Conservation (phyloP, 2,329 filamentous ascomycete genomes). For the Monilinia fructicola region DNA sequence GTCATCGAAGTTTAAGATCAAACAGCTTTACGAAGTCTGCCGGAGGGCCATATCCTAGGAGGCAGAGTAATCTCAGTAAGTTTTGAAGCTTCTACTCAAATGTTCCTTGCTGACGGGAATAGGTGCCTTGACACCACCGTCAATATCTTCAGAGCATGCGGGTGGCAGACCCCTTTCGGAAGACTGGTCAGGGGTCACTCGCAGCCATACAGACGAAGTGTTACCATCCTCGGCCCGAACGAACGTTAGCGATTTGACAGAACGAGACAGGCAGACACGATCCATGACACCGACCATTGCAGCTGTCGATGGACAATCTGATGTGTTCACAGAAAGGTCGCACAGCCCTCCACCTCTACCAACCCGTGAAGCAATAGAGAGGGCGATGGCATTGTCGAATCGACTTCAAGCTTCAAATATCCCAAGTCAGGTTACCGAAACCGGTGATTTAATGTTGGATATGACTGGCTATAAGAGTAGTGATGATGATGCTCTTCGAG, state of each 20-base stretch:
- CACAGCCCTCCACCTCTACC: constrained; percentile 75
- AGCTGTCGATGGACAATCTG: constrained; percentile 34
- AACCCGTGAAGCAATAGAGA: constrained; percentile 72
- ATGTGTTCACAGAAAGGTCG: constrained; percentile 54
- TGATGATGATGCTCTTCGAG: constrained; percentile 86
- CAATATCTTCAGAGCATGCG: constrained; percentile 53
- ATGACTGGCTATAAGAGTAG: constrained; percentile 97
- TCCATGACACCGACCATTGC: constrained; percentile 44
- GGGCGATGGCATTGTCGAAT: constrained; percentile 81
- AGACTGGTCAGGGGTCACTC: constrained; percentile 50
- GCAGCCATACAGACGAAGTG: constrained; percentile 57
- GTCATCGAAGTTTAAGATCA: constrained; percentile 44
- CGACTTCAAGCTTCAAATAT: constrained; percentile 90
- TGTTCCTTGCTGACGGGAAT: neutral
- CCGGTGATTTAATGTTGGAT: constrained; percentile 93
- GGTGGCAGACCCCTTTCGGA: constrained; percentile 49
- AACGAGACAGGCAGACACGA: constrained; percentile 43
- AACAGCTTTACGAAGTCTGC: constrained; percentile 47
- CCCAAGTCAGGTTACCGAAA: constrained; percentile 86
- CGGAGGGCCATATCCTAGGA: constrained; percentile 46
- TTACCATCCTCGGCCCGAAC: constrained; percentile 50
- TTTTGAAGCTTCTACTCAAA: constrained; percentile 6
- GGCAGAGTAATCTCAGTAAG: constrained; percentile 38
- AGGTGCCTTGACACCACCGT: constrained; percentile 50
- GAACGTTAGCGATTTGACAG: constrained; percentile 33